Conservation (phyloP, 2,329 filamentous ascomycete species). For the Pestalotiopsis sp. region DNA sequence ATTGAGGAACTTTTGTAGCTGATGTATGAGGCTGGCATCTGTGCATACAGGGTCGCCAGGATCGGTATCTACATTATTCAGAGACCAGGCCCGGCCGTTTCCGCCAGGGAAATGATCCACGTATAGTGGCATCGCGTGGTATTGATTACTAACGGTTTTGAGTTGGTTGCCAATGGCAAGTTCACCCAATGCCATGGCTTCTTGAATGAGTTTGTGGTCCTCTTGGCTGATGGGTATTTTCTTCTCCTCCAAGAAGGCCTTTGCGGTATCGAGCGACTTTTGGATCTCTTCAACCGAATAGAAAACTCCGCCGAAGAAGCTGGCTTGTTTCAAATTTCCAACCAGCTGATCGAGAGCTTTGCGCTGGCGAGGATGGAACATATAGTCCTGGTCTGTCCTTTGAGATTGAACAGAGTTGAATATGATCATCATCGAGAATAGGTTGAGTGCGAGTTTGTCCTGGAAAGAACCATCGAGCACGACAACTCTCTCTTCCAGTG, state of each 20-base stretch:
- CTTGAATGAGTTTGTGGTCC: slow-evolving; percentile 62
- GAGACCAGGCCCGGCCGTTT: slow-evolving; percentile 66
- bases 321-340: slow-evolving; percentile 78
- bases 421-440: slow-evolving; percentile 82
- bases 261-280: slow-evolving; percentile 66
- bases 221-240: slow-evolving; percentile 58
- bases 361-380: slow-evolving; percentile 78
- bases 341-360: slow-evolving; percentile 70
- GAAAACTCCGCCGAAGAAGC: slow-evolving; percentile 83
- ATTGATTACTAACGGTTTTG: slow-evolving; percentile 68
- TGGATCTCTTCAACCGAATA: slow-evolving; percentile 66
- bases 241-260: slow-evolving; percentile 67
- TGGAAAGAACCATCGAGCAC: slow-evolving; percentile 81
- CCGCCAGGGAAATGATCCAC: slow-evolving; percentile 67
- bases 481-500: slow-evolving; percentile 71
- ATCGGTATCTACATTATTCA: slow-evolving; percentile 45
- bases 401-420: slow-evolving; percentile 90
- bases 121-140: slow-evolving; percentile 79
- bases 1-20: slow-evolving; percentile 55
- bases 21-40: slow-evolving; percentile 49
- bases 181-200: slow-evolving; percentile 69
- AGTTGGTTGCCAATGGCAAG: slow-evolving; percentile 60
- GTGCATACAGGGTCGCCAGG: slow-evolving; percentile 13
- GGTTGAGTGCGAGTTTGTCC: slow-evolving; percentile 79
- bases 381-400: slow-evolving; percentile 80